A percentile compares a stretch with the other conserved stretches of the same genome.
Evolutionary conservation across 2,329 filamentous ascomycete genomes (phyloP).

Genomic region (Neoascochyta sp.): DNA sequence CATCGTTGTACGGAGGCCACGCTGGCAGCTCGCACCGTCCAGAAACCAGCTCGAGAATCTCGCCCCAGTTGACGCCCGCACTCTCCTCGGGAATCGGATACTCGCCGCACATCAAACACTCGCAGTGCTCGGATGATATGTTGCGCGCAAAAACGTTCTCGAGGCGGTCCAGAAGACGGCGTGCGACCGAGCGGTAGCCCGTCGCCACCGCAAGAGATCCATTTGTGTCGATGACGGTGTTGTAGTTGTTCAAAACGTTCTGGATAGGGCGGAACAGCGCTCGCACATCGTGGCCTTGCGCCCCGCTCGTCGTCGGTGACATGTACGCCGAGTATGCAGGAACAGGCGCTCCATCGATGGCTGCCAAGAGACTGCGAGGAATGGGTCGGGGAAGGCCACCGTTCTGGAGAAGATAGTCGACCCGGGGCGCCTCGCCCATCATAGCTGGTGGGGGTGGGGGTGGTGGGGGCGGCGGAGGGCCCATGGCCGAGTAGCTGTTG

Average conservation of each 20-base stretch:
- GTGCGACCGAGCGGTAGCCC: conserved; percentile 90
- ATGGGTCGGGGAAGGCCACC: conserved; percentile 72
- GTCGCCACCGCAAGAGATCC: conserved; percentile 93
- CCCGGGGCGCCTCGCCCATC: conserved; percentile 66
- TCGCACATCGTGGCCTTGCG: conserved; percentile 56
- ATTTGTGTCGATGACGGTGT: conserved; percentile 72
- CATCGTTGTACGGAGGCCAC: conserved; percentile 77
- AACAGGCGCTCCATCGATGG: conserved; percentile 54
- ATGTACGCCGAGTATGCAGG: conserved; percentile 57
- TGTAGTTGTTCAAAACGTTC: conserved; percentile 80
- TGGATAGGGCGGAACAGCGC: conserved; percentile 79
- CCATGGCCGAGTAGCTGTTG: conserved; percentile 48
- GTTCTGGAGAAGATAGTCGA: conserved; percentile 89
- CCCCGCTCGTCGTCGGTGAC: conserved; percentile 49
- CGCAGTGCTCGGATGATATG: conserved; percentile 79
- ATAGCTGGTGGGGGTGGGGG: conserved; percentile 71
- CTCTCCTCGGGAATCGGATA: conserved; percentile 43
- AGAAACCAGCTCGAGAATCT: conserved; percentile 88
- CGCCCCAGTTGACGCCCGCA: conserved; percentile 84
- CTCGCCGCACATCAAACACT: conserved; percentile 75
- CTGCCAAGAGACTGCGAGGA: conserved; percentile 69
- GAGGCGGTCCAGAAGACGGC: conserved; percentile 80
- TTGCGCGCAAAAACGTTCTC: conserved; percentile 94
- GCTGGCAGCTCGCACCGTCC: conserved; percentile 78
- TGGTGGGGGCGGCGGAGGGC: conserved; percentile 52